Conservation (phyloP, 2,329 filamentous ascomycete species). For the Verticillium isaacii region DNA sequence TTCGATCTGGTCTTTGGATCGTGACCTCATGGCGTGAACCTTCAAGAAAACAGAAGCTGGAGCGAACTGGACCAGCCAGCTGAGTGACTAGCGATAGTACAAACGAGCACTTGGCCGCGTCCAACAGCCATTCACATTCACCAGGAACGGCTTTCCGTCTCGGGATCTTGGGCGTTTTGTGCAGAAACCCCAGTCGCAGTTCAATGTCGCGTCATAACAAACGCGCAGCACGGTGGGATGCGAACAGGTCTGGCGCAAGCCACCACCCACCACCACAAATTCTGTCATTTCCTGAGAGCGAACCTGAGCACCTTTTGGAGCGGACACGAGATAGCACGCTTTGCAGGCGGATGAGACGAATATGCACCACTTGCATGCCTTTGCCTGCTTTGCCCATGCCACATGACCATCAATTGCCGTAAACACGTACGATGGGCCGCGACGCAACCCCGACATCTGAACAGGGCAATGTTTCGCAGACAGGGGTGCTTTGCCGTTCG, state of each 20-base stretch:
- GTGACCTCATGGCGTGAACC: neutral
- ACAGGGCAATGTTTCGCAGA: neutral
- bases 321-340: neutral
- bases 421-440: neutral
- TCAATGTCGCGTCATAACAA: neutral
- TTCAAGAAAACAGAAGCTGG: neutral
- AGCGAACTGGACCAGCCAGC: neutral
- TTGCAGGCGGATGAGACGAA: neutral
- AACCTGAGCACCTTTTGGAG: neutral
- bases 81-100: neutral
- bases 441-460: neutral
- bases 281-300: neutral
- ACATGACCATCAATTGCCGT: neutral
- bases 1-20: neutral
- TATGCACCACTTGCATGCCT: neutral
- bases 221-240: neutral
- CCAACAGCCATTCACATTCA: too few relatives aligned
- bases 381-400: neutral
- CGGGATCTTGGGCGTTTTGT: neutral
- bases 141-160: too few relatives aligned
- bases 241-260: neutral
- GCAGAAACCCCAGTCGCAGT: neutral
- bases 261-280: neutral
- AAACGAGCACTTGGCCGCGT: neutral
- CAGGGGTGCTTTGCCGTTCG: neutral